phyloP scores from a whole-genome alignment of 139 green algal genomes.

The Ettlia oleoabundans region DNA sequence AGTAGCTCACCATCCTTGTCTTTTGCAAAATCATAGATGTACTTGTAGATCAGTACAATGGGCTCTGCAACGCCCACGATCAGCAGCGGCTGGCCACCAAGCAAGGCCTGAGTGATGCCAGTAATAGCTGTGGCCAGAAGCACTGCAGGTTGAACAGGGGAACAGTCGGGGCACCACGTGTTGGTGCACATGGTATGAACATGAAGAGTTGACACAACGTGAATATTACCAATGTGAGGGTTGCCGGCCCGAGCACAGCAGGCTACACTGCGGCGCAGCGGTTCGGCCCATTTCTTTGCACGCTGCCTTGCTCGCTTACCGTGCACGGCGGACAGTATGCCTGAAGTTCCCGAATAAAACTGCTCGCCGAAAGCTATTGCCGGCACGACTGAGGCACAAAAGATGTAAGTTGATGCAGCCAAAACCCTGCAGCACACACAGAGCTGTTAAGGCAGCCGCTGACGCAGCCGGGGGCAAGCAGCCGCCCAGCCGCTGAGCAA shows the following conservation, averaged over 20 bases:
- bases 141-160: slow-evolving; percentile 37
- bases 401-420: slow-evolving; percentile 85
- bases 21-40: slow-evolving; percentile 74
- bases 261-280: too few species aligned
- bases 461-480: neutral
- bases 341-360: slow-evolving; percentile 43
- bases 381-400: slow-evolving; percentile 82
- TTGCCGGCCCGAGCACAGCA: too few species aligned
- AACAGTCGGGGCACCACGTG: slow-evolving; percentile 17
- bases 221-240: neutral
- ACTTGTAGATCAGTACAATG: slow-evolving; percentile 84
- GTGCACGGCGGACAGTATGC: slow-evolving; percentile 7
- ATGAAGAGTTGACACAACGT: neutral
- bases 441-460: neutral
- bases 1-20: slow-evolving; percentile 5
- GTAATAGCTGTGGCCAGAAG: slow-evolving; percentile 73
- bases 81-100: slow-evolving; percentile 90
- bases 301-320: too few species aligned
- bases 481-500: too few species aligned
- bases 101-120: slow-evolving; percentile 74
- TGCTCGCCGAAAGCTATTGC: slow-evolving; percentile 90
- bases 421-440: slow-evolving; percentile 63
- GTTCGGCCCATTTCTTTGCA: too few species aligned
- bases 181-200: neutral
- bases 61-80: slow-evolving; percentile 94